Percentiles rank a stretch among this genome's conserved stretches.
phyloP scores from a whole-genome alignment of 2,329 filamentous ascomycete species.

The Albifimbria verrucaria region DNA sequence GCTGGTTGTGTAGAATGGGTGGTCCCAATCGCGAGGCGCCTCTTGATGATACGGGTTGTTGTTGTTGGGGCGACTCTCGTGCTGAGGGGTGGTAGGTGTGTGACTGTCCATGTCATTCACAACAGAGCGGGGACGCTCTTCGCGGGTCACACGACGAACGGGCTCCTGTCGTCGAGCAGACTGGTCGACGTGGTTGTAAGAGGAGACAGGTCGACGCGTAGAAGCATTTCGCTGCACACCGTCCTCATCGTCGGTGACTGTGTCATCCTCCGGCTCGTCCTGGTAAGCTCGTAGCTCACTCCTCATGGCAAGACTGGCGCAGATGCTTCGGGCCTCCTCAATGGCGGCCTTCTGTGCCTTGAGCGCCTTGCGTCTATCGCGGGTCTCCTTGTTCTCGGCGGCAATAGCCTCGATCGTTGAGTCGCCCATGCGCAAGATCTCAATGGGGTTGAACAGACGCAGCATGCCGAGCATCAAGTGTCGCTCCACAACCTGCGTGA shows the following conservation, averaged over 20 bases:
- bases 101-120: slow-evolving; percentile 3
- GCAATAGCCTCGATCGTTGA: slow-evolving; percentile 46
- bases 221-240: slow-evolving; percentile 9
- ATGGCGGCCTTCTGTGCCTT: slow-evolving; percentile 48
- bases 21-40: slow-evolving; percentile 24
- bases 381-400: slow-evolving; percentile 50
- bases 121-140: slow-evolving; percentile 16
- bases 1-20: slow-evolving; percentile 20
- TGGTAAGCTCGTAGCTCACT: slow-evolving; percentile 43
- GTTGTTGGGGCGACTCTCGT: slow-evolving; percentile 15
- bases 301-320: slow-evolving; percentile 48
- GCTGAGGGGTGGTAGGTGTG: slow-evolving; percentile 10
- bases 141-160: slow-evolving; percentile 15
- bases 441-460: slow-evolving; percentile 49
- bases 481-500: slow-evolving; percentile 50
- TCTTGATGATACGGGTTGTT: slow-evolving; percentile 18
- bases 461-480: slow-evolving; percentile 51
- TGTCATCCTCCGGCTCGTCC: slow-evolving; percentile 31
- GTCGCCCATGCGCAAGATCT: slow-evolving; percentile 44
- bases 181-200: slow-evolving; percentile 11
- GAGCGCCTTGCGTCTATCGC: slow-evolving; percentile 44
- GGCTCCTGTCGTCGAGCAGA: slow-evolving; percentile 16
- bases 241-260: slow-evolving; percentile 27
- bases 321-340: slow-evolving; percentile 47
- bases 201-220: slow-evolving; percentile 14